Conservation (phyloP, 2,329 filamentous ascomycete genomes). For the Aspergillus vadensis region DNA sequence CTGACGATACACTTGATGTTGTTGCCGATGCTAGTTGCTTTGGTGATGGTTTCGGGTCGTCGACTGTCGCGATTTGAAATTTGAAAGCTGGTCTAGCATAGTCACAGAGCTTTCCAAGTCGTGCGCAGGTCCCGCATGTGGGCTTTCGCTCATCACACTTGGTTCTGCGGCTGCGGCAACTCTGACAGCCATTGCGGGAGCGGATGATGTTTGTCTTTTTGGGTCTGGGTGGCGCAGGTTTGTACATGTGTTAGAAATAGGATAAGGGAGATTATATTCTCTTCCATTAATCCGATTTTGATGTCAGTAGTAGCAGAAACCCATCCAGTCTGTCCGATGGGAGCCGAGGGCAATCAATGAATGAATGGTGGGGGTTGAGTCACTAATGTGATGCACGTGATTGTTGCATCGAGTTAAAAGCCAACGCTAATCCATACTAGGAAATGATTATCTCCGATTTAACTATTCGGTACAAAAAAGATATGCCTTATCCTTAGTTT, state of each 20-base stretch:
- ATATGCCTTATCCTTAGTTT: not conserved
- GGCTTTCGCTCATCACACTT: slow-evolving; percentile 30
- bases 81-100: slow-evolving; percentile 13
- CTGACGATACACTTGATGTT: not conserved
- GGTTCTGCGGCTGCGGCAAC: slow-evolving; percentile 20
- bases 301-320: no score
- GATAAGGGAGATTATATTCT: no score
- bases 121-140: slow-evolving; percentile 26
- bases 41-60: not conserved
- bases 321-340: no score
- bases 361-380: no score
- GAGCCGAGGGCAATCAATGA: no score
- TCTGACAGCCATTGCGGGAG: slow-evolving; percentile 23
- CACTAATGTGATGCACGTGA: no score
- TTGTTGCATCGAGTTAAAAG: no score
- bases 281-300: no score
- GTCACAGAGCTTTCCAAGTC: slow-evolving; percentile 24
- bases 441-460: no score
- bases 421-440: no score
- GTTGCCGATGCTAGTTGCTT: not conserved
- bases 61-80: slow-evolving; percentile 13
- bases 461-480: not conserved
- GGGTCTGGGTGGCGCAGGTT: slow-evolving; percentile 17
- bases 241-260: slow-evolving; percentile 16
- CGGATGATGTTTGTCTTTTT: slow-evolving; percentile 25